Conservation (phyloP, 306 rosid genomes). For the Myrica gale region DNA sequence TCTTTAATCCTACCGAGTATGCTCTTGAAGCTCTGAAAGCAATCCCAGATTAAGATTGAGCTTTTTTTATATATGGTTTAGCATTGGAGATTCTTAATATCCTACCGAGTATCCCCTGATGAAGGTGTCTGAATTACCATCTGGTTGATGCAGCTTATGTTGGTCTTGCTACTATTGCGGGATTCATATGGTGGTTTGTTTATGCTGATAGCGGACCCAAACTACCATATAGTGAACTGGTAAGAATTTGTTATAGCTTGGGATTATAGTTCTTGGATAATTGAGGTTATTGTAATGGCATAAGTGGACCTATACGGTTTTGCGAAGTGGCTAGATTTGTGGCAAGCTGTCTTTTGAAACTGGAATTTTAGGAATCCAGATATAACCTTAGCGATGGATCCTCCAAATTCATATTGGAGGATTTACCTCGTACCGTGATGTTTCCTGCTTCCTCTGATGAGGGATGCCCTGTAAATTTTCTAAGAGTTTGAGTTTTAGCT, state of each 20-base stretch:
- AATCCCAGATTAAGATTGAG: too few relatives aligned
- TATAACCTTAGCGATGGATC: background rate
- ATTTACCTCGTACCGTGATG: background rate
- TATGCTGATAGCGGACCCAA: constrained; percentile 87
- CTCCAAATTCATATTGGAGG: background rate
- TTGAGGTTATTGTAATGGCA: background rate
- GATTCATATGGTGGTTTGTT: constrained; percentile 98
- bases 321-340: background rate
- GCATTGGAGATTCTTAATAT: too few relatives aligned
- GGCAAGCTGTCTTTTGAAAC: background rate
- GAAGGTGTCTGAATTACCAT: constrained; percentile 3
- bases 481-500: background rate
- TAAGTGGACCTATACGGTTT: background rate
- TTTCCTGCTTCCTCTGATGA: background rate
- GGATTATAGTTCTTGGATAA: background rate
- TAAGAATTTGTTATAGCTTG: constrained; percentile 43
- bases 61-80: too few relatives aligned
- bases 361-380: background rate
- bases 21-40: too few relatives aligned
- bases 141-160: constrained; percentile 85
- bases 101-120: background rate
- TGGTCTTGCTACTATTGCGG: constrained; percentile 91
- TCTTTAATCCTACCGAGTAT: too few relatives aligned
- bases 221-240: constrained; percentile 80
- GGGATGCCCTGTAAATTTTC: background rate